Conservation (phyloP, 2,329 filamentous ascomycete genomes). For the Paracoccidioides lutzii region DNA sequence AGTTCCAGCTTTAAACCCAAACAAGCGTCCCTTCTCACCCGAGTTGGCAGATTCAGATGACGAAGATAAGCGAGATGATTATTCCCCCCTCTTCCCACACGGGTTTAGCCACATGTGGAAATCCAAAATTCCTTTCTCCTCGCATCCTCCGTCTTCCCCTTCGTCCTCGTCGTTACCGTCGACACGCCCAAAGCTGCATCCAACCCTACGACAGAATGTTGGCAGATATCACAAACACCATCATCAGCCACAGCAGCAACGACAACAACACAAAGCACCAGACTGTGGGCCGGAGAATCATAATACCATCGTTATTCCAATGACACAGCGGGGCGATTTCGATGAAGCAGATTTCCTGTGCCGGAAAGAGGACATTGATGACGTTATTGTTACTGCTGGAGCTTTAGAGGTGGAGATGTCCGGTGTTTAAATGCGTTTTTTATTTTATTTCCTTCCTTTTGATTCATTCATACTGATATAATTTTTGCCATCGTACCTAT, state of each 20-base stretch:
- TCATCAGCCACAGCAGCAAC: constrained; percentile 7
- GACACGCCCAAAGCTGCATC: constrained; percentile 20
- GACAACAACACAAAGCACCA: constrained; percentile 11
- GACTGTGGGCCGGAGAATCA: constrained; percentile 11
- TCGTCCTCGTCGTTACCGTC: background rate
- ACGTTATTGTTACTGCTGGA: constrained; percentile 13
- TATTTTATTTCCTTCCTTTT: background rate
- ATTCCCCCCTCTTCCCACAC: background rate
- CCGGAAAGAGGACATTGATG: constrained; percentile 28
- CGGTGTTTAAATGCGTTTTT: constrained; percentile 14
- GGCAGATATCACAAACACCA: constrained; percentile 9
- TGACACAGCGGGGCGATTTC: constrained; percentile 24
- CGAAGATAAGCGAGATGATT: constrained; percentile 16
- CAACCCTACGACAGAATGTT: constrained; percentile 19
- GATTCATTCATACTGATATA: background rate
- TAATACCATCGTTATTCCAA: constrained; percentile 3
- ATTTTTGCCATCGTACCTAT: background rate
- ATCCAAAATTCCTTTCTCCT: constrained; percentile 18
- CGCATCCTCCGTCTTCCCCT: constrained; percentile 2
- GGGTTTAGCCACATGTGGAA: constrained; percentile 5
- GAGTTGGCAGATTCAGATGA: constrained; percentile 26
- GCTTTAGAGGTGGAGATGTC: constrained; percentile 21
- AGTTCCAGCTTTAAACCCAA: constrained; percentile 17
- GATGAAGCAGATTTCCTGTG: constrained; percentile 34
- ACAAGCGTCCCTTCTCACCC: constrained; percentile 32